These are phyloP conservation scores for Cynanchum wilfordii DNA, from an alignment of 257 asterid genomes.

Conservation along the genomic window DNA sequence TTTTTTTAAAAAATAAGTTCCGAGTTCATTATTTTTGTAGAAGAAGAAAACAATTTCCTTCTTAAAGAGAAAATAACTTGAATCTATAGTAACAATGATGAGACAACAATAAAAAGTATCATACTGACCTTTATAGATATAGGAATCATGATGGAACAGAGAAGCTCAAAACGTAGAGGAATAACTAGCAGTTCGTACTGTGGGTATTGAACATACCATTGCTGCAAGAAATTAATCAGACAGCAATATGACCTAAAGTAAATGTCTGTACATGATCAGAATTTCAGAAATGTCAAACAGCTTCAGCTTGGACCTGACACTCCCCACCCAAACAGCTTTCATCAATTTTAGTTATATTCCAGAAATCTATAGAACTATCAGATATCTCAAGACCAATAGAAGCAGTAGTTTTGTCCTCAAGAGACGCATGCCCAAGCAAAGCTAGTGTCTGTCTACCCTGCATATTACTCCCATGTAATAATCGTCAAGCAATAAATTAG, in stretches of 20 bases:
- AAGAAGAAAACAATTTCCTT: neutral
- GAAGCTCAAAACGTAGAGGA: slow-evolving; percentile 98
- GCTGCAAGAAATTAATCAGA: slow-evolving; percentile 46
- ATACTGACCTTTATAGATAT: slow-evolving; percentile 78
- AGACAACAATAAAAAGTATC: slow-evolving; percentile 11
- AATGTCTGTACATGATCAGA: neutral
- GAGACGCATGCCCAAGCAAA: no score
- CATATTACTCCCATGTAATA: no score
- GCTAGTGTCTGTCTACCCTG: no score
- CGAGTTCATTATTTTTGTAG: neutral
- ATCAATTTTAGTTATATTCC: no score
- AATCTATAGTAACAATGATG: neutral
- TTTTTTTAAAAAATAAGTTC: no score
- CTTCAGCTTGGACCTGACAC: no score
- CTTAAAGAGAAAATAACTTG: neutral
- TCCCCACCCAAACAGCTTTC: no score
- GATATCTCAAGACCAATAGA: no score
- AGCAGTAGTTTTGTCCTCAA: no score
- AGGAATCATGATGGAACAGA: slow-evolving; percentile 95
- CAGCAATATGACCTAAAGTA: neutral
- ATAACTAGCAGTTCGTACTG: slow-evolving; percentile 95
- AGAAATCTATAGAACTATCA: no score
- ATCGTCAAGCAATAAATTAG: no score
- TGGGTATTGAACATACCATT: slow-evolving; percentile 94
- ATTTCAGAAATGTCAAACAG: neutral